phyloP scores from a whole-genome alignment of 1,284 basidiomycete genomes.

The Cystobasidiaceae sp. region DNA sequence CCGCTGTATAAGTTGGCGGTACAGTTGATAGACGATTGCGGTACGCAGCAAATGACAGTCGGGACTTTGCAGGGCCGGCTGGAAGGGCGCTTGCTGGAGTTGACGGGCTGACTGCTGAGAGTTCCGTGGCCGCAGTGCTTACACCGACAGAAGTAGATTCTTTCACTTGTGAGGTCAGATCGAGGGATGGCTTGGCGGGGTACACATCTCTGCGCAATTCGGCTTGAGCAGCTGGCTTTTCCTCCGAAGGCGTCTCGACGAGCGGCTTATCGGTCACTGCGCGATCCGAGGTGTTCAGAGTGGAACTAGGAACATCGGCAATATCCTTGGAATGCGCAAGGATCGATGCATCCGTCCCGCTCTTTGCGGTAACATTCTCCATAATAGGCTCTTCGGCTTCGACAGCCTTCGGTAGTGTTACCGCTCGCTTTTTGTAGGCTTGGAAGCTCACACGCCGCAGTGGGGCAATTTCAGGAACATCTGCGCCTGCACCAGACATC shows the following conservation, averaged over 20 bases:
- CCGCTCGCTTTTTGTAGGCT: slow-evolving; percentile 21
- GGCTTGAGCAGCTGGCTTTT: too few relatives aligned
- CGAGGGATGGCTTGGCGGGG: too few relatives aligned
- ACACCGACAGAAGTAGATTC: neutral
- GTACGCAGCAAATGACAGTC: slow-evolving; percentile 40
- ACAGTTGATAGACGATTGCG: slow-evolving; percentile 31
- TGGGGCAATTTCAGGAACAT: neutral
- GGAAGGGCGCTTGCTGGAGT: neutral
- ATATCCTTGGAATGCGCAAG: neutral
- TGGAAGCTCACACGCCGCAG: slow-evolving; percentile 18
- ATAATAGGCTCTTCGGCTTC: too few relatives aligned
- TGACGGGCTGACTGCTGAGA: neutral
- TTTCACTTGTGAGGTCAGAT: neutral
- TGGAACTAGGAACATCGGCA: neutral
- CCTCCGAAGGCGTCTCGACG: neutral
- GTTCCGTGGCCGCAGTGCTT: too few relatives aligned
- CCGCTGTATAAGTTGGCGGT: neutral
- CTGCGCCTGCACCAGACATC: neutral
- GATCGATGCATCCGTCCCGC: neutral
- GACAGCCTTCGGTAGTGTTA: neutral
- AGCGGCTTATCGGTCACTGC: neutral
- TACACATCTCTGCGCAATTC: too few relatives aligned
- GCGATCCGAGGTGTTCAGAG: neutral
- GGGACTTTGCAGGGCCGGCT: slow-evolving; percentile 11
- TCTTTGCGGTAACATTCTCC: neutral